Conservation (phyloP, 2,329 filamentous ascomycete genomes). For the Penicillium frequentans region DNA sequence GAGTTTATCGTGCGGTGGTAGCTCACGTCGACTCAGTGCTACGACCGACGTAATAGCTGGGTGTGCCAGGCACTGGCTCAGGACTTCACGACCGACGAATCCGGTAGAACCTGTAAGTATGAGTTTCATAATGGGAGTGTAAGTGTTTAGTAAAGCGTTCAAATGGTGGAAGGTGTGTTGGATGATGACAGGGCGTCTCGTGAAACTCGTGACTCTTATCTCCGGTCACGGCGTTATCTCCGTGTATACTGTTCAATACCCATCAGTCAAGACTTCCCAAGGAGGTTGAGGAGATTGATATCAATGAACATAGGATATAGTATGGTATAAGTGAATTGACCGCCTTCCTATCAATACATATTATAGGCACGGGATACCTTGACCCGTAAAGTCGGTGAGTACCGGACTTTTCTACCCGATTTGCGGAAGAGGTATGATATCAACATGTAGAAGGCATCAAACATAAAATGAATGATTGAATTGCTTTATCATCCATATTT, state of each 20-base stretch:
- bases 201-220: not conserved
- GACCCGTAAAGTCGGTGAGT: no score
- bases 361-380: no score
- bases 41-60: conserved; percentile 54
- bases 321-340: no score
- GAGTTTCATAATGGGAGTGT: conserved; percentile 12
- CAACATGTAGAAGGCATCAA: no score
- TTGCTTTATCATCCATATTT: no score
- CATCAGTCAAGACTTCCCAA: no score
- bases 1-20: conserved; percentile 50
- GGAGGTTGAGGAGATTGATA: no score
- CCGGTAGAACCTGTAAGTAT: conserved; percentile 20
- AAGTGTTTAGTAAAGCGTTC: not conserved
- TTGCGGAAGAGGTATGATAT: no score
- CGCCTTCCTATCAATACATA: no score
- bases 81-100: conserved; percentile 41
- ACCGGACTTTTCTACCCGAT: no score
- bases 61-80: conserved; percentile 52
- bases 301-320: no score
- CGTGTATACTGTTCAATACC: not conserved
- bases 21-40: conserved; percentile 51
- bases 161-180: not conserved
- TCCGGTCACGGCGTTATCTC: not conserved
- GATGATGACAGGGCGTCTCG: not conserved
- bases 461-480: no score